These are phyloP conservation scores for Podaxis sp. DNA, from an alignment of 768 basidiomycete genomes.

Conservation along the genomic window DNA sequence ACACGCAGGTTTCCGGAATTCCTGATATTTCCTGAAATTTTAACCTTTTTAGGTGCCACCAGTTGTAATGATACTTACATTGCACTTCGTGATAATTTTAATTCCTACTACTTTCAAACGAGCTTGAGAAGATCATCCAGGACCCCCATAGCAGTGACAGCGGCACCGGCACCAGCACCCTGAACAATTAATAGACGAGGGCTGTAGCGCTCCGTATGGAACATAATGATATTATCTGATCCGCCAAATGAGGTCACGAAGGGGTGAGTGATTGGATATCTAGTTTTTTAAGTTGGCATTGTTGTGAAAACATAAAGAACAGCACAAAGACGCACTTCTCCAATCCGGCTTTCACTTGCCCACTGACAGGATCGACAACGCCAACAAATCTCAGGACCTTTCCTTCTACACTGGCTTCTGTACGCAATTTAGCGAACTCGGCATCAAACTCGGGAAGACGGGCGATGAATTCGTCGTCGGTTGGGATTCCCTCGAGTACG, in stretches of 20 bases:
- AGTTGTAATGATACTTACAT: no score
- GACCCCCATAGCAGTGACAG: constrained; percentile 98
- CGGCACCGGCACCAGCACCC: constrained; percentile 96
- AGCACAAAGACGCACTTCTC: constrained; percentile 63
- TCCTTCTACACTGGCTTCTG: constrained; percentile 74
- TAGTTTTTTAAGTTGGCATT: constrained; percentile 27
- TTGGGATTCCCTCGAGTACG: constrained; percentile 61
- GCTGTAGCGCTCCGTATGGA: constrained; percentile 91
- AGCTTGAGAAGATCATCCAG: constrained; percentile 80
- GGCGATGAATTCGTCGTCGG: constrained; percentile 81
- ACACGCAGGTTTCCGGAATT: no score
- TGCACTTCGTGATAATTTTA: no score
- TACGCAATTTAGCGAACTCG: constrained; percentile 73
- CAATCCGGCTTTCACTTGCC: constrained; percentile 81
- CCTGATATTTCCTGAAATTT: no score
- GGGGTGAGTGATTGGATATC: constrained; percentile 87
- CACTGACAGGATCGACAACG: constrained; percentile 78
- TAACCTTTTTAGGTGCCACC: no score
- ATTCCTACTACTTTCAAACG: constrained; percentile 19
- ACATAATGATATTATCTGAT: constrained; percentile 97
- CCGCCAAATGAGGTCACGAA: constrained; percentile 96
- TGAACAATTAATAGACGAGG: constrained; percentile 89
- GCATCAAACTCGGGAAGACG: constrained; percentile 81
- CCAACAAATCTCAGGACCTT: constrained; percentile 93
- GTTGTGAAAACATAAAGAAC: not conserved